These are phyloP conservation scores for Protomyces gravidus DNA, from an alignment of 1,139 yeast genomes.

Conservation along the genomic window DNA sequence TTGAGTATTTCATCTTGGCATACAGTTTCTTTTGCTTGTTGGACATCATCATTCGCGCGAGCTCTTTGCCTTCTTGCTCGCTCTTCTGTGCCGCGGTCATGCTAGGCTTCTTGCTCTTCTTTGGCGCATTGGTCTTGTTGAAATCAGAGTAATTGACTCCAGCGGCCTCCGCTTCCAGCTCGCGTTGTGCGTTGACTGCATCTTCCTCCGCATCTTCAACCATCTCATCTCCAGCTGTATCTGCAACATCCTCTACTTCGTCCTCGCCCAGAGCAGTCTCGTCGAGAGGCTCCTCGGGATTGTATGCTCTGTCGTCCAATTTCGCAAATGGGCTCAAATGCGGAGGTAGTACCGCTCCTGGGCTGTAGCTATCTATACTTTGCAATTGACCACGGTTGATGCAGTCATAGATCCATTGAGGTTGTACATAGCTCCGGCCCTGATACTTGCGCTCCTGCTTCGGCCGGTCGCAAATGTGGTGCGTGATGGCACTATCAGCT, in stretches of 20 bases:
- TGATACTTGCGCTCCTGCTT: constrained; percentile 68
- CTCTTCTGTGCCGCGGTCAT: constrained; percentile 40
- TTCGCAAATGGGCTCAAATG: constrained; percentile 88
- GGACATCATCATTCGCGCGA: constrained; percentile 94
- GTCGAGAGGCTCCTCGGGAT: constrained; percentile 59
- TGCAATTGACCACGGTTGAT: constrained; percentile 71
- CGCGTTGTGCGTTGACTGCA: constrained; percentile 42
- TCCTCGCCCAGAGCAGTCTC: constrained; percentile 51
- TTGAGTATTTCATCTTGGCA: constrained; percentile 91
- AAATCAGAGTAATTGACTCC: constrained; percentile 69
- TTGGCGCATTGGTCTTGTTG: constrained; percentile 37
- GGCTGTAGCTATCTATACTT: constrained; percentile 76
- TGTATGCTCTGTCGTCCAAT: constrained; percentile 85
- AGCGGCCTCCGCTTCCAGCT: constrained; percentile 82
- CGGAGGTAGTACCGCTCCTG: constrained; percentile 94
- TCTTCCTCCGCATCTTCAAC: constrained; percentile 46
- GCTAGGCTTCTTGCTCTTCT: constrained; percentile 34
- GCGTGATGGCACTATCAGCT: constrained; percentile 59
- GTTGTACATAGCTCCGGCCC: constrained; percentile 91
- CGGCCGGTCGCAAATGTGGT: constrained; percentile 92
- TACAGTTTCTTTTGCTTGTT: constrained; percentile 92
- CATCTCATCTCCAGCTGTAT: constrained; percentile 46
- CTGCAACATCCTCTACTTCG: constrained; percentile 52
- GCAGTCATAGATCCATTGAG: constrained; percentile 96
- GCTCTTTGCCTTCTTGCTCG: constrained; percentile 77